Evolutionary conservation across 352 stramenopile genomes (phyloP), one percentile per base, ranked within the genome.

Genomic region (Phytopythium ostracodes): DNA sequence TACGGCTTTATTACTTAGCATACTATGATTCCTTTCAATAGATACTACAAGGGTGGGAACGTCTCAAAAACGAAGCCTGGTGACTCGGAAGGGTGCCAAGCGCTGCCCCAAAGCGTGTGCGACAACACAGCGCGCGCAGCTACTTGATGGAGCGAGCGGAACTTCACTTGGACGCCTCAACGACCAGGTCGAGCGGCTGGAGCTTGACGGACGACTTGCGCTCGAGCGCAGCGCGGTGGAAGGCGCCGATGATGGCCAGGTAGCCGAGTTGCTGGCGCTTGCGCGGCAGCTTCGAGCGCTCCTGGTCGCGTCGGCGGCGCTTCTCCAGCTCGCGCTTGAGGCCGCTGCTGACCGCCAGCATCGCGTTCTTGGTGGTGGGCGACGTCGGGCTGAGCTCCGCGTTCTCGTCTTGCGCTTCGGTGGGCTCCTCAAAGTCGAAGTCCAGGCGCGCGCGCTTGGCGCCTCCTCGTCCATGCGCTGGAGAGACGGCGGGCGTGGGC

Each of bases 281-380:
- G 54, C 77, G 69, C 42, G 79, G 70, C 22, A 65, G 76, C 47
- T 80, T 68, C 24, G 62, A 70, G 24, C 76, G 75, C 56, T 91
- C 76, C 33, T 68, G 75, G 35, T 84, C 81, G 31, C 70, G 67
- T 20, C 75, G 74, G 36, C 76, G 68, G 59, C 74, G 75, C 62
- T 80, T 84, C 40, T 91, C 81, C 33, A 94, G 69, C 63, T 94
- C 85, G 44, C 79, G 77, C 67, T 91, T 81, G 43, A 94, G 81
- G 57, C 75, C 76, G 58, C 64, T 86, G 72, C 78, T 94, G 35
- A 94, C 78, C 4, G 82, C 80, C 7, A 94, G 70, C 29, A 91
- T 68, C 29, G 85, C 83, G 42, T 71, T 67, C 2, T 72, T 62
- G 0, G 71, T 56, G 38, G 47, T 20, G 22, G 52, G 64, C 22